Evolutionary conservation across 2,329 filamentous ascomycete genomes (phyloP).

Genomic region (Cladorrhinum sp.): DNA sequence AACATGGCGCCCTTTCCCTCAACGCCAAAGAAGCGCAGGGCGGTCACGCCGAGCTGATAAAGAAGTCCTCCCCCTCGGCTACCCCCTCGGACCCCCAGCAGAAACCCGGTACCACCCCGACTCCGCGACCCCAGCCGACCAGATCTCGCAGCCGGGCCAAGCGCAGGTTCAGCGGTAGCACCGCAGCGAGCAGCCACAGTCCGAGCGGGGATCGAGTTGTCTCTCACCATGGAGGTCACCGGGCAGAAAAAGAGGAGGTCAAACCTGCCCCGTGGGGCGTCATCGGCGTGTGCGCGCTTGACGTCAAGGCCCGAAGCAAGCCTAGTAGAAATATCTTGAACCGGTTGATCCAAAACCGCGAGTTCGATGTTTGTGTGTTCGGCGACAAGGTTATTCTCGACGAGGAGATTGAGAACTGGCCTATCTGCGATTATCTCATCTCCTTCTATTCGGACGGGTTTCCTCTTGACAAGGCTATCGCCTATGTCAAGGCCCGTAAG

Average conservation of each 20-base stretch:
- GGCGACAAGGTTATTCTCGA: slow-evolving; percentile 98
- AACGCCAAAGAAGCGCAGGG: slow-evolving; percentile 42
- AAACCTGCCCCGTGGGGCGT: slow-evolving; percentile 61
- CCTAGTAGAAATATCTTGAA: slow-evolving; percentile 96
- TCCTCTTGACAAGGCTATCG: slow-evolving; percentile 92
- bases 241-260: slow-evolving; percentile 59
- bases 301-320: slow-evolving; percentile 94
- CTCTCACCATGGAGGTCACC: slow-evolving; percentile 34
- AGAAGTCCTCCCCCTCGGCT: slow-evolving; percentile 35
- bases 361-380: slow-evolving; percentile 97
- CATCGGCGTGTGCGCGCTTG: slow-evolving; percentile 92
- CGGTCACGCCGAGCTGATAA: slow-evolving; percentile 43
- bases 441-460: slow-evolving; percentile 99
- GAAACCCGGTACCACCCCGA: slow-evolving; percentile 21
- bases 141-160: slow-evolving; percentile 67
- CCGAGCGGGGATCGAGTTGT: slow-evolving; percentile 66
- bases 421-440: slow-evolving; percentile 91
- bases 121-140: slow-evolving; percentile 45
- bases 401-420: slow-evolving; percentile 94
- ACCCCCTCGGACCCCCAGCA: slow-evolving; percentile 15
- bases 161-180: slow-evolving; percentile 77
- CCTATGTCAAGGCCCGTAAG: slow-evolving; percentile 87
- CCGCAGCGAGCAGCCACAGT: slow-evolving; percentile 76
- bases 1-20: slow-evolving; percentile 45
- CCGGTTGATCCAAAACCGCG: slow-evolving; percentile 79